phyloP scores from a whole-genome alignment of 371 early-diverging fungal species.

The Fennellomyces sp. region DNA sequence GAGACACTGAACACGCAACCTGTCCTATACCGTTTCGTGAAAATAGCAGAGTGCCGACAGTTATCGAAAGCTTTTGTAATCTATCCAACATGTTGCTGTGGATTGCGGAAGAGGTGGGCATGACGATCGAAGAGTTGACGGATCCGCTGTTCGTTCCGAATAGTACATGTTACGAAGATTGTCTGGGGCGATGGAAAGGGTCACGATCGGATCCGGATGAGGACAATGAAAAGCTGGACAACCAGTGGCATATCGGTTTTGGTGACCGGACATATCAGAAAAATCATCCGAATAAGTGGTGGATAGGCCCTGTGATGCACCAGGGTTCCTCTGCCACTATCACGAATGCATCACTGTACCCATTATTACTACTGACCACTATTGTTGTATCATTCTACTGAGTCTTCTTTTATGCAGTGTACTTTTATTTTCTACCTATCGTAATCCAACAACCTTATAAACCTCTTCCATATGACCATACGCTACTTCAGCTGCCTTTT shows the following conservation, averaged over 20 bases:
- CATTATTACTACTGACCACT: background rate
- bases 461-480: conserved; percentile 56
- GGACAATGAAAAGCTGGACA: background rate
- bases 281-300: conserved; percentile 13
- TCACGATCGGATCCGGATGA: background rate
- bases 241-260: conserved; percentile 15
- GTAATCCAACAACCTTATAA: conserved; percentile 62
- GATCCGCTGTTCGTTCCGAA: conserved; percentile 12
- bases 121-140: conserved; percentile 10
- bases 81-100: conserved; percentile 14
- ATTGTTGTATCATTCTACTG: background rate
- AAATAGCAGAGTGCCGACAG: conserved; percentile 1
- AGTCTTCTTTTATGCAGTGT: background rate
- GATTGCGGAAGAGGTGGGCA: conserved; percentile 15
- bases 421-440: conserved; percentile 17
- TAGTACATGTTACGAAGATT: conserved; percentile 8
- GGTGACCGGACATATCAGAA: conserved; percentile 3
- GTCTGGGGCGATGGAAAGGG: conserved; percentile 10
- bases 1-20: conserved; percentile 16
- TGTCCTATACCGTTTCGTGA: conserved; percentile 27
- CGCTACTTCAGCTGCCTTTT: conserved; percentile 58
- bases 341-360: background rate
- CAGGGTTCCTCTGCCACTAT: background rate
- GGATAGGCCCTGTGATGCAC: conserved; percentile 15
- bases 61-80: conserved; percentile 21